Base-by-base conservation (phyloP, 2,329 filamentous ascomycete species). In the Xylariomycetidae sp. region DNA sequence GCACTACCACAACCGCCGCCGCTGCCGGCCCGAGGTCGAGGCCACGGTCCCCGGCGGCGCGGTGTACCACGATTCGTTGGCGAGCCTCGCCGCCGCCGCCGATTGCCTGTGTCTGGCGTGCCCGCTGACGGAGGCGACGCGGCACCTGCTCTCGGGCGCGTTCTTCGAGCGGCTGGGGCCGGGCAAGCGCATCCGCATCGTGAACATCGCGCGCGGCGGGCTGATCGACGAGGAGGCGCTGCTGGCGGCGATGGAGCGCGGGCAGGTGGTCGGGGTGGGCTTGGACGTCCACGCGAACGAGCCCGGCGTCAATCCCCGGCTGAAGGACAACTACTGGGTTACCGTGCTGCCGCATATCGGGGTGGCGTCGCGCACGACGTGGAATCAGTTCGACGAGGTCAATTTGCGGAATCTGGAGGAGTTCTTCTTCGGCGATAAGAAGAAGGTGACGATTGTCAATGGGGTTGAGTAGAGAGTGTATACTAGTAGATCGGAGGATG, bases 241-340 rank as follows among this genome's bases (percentile, higher is more conserved):
- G 27, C 41, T 60, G 1, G 42, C 50, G 3, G 58, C 58, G 4
- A 44, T 63, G 32, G 45, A 56, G n/a, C 32, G 30, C 4, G 48
- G 49, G 12, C 51, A 49, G 19, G 49, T 61, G 0, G 47, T 50
- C 6, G 58, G 57, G 7, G 55, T 54, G 1, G 58, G 56, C 1
- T 33, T 59, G 6, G 59, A 63, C 31, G 57, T 61, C 3, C 53
- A 54, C 36, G 55, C 52, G 13, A 48, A 53, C 24, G 58, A 61
- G 44, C 59, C 58, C 3, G 44, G 49, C 10, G 48, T 60, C 12
- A 45, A 55, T 31, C 45, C 39, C 2, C 42, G 40, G 30, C 43
- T 58, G 16, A 43, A 30, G 9, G 50, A 53, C 23, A 53, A 59
- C 43, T 51, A 51, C 35, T 52, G 47, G 32, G 49, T 53, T 6